Evolutionary conservation across 2,329 filamentous ascomycete genomes (phyloP).

Genomic region (Ceratocystis cacaofunesta): DNA sequence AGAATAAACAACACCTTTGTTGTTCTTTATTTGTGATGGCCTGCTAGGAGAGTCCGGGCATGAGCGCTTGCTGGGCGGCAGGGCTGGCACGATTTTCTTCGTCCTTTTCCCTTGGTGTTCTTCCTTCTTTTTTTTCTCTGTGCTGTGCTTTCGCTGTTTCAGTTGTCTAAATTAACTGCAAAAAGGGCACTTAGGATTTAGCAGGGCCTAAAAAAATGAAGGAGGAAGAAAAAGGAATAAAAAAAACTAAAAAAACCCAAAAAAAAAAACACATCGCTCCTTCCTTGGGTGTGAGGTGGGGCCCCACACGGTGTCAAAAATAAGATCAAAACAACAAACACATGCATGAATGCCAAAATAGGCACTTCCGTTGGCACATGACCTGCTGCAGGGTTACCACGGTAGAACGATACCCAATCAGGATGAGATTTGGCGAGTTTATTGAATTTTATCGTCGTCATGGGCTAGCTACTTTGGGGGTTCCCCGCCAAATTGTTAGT

Average conservation of each 20-base stretch:
- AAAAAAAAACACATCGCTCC: not conserved
- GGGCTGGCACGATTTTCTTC: not conserved
- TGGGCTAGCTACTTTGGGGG: not conserved
- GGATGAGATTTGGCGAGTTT: not conserved
- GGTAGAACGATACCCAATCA: not conserved
- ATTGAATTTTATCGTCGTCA: not conserved
- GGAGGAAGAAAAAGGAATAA: too few relatives aligned
- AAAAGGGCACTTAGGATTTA: not conserved
- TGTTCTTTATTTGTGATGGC: not conserved
- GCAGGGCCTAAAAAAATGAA: not conserved
- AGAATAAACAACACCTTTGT: not conserved
- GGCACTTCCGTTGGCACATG: slow-evolving; percentile 1
- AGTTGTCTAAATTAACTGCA: not conserved
- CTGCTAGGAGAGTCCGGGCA: not conserved
- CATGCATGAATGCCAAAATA: slow-evolving; percentile 2
- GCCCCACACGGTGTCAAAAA: slow-evolving; percentile 2
- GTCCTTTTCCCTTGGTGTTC: not conserved
- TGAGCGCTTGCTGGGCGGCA: not conserved
- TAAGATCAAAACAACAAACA: not conserved
- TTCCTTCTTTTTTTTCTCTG: not conserved
- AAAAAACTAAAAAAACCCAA: not conserved
- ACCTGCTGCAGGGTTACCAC: not conserved
- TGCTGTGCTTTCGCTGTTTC: not conserved
- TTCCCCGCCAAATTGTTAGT: slow-evolving; percentile 2
- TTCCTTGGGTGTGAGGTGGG: not conserved